Base-by-base conservation (phyloP, 331 rosid species). In the Dryas integrifolia region DNA sequence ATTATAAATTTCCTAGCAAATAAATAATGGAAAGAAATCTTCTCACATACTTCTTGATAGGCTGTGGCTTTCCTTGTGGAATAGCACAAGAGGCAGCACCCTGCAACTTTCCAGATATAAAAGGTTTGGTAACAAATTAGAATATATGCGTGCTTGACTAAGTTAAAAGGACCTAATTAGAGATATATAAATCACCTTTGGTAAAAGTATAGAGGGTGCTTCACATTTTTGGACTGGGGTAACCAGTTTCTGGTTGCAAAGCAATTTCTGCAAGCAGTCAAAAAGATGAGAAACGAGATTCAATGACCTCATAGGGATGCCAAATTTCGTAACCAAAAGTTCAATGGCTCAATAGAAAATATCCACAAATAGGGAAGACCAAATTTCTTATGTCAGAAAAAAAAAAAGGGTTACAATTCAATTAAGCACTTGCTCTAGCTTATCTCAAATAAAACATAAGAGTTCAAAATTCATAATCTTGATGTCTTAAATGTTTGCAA, bases 21-120 rank as follows among this genome's bases (percentile, higher is more conserved):
- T 35, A 59, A 40, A 14, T 50, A 24, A 39, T 14, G 38, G n/a
- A 46, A 65, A 72, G 26, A 69, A 58, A 76, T 6, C 41, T 43
- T 73, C 56, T 55, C 62, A 51, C 92, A 38, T 86, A 92, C 97
- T 48, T 77, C 53, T 70, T 77, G 46, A 51, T 73, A 65, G 77
- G 86, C 76, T 76, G 83, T 76, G 75, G 69, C 58, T 65, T 76
- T 79, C 76, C 80, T 52, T 65, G 84, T 51, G 74, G 1, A 63
- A 72, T n/a, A 47, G 80, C 47, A 35, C n/a, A 58, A 45, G 71
- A 71, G 72, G 69, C 68, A 57, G 72, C 67, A 43, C 58, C 79
- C 97, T 92, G 91, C 87, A 78, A 69, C 75, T 77, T 79, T 74
- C 58, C 58, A 78, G 70, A 46, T 55, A 56, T 60, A 70, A 79